Evolutionary conservation across 2,329 filamentous ascomycete species (phyloP).

Genomic region (Talaromyces sp.): DNA sequence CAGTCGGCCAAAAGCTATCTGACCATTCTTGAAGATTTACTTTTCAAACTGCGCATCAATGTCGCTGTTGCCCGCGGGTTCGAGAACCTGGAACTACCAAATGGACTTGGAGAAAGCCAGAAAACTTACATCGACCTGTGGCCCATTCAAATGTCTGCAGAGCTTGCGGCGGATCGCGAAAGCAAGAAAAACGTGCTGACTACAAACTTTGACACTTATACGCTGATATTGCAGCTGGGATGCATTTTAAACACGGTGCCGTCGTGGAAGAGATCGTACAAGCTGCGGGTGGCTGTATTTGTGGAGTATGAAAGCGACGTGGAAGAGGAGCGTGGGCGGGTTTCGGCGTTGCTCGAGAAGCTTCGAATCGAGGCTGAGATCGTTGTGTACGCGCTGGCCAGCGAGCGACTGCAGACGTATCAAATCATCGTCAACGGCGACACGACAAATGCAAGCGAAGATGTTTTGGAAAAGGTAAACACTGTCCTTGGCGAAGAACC

Average conservation of each 20-base stretch:
- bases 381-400: conserved; percentile 75
- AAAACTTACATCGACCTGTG: conserved; percentile 84
- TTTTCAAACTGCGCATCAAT: conserved; percentile 73
- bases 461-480: conserved; percentile 58
- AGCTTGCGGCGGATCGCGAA: conserved; percentile 62
- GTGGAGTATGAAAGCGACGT: conserved; percentile 85
- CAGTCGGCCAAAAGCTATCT: conserved; percentile 65
- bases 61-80: conserved; percentile 82
- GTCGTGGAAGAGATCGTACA: conserved; percentile 70
- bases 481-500: conserved; percentile 63
- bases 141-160: conserved; percentile 91
- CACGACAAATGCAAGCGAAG: conserved; percentile 43
- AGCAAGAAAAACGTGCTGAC: conserved; percentile 64
- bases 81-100: conserved; percentile 67
- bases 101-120: conserved; percentile 49
- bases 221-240: conserved; percentile 78
- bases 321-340: conserved; percentile 67
- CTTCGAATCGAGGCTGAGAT: conserved; percentile 75
- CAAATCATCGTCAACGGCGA: conserved; percentile 72
- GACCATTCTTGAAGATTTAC: conserved; percentile 75
- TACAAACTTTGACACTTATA: conserved; percentile 87
- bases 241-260: conserved; percentile 79
- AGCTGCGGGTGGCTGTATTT: conserved; percentile 73
- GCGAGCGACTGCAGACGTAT: conserved; percentile 66
- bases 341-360: conserved; percentile 71